Percentiles rank a stretch among this genome's conserved stretches.
phyloP scores from a whole-genome alignment of 2,329 filamentous ascomycete genomes.

The Fusarium ramigenum region DNA sequence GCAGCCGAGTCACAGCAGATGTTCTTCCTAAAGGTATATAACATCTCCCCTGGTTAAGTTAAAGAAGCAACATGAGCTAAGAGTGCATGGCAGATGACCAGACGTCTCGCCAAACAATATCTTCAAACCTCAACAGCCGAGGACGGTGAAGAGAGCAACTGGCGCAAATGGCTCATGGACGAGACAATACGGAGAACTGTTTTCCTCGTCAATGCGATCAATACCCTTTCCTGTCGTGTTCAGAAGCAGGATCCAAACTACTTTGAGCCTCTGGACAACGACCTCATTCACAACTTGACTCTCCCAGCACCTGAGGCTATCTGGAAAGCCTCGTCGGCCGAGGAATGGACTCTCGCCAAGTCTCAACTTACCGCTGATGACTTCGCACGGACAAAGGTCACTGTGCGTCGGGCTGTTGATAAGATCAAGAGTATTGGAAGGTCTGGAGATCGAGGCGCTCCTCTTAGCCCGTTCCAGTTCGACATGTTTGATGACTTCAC shows the following conservation, averaged over 20 bases:
- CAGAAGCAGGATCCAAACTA: background rate
- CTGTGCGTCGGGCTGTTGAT: background rate
- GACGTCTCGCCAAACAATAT: background rate
- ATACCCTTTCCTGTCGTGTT: background rate
- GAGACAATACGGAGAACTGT: background rate
- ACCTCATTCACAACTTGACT: background rate
- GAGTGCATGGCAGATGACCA: background rate
- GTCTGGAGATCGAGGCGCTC: background rate
- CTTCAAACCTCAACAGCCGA: background rate
- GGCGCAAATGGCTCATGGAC: background rate
- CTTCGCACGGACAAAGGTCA: background rate
- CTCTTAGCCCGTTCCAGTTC: background rate
- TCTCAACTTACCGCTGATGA: background rate
- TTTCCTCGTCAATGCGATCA: background rate
- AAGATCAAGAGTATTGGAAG: background rate
- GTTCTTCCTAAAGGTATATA: background rate
- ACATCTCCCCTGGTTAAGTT: accelerated
- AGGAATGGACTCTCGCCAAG: background rate
- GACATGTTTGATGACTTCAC: background rate
- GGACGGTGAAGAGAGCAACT: background rate
- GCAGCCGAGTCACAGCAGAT: background rate
- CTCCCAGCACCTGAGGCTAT: background rate
- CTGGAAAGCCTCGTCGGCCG: background rate
- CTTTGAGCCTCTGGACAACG: background rate
- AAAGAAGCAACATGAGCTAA: background rate